Evolutionary conservation across 2,329 filamentous ascomycete genomes (phyloP), one percentile per base, ranked within the genome.

Genomic region (Coniochaeta pulveracea): DNA sequence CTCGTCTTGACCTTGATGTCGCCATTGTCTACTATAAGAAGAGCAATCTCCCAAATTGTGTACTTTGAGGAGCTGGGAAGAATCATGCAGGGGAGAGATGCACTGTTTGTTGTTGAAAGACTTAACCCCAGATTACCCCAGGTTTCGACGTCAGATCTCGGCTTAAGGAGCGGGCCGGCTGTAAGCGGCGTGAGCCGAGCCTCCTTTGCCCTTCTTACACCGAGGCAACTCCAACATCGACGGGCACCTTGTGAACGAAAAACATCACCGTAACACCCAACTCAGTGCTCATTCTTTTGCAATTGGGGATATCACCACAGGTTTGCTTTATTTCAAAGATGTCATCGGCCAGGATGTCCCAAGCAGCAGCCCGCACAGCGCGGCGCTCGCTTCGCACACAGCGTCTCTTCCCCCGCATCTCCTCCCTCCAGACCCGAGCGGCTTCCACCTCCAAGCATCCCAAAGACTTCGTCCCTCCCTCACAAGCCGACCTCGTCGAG

Each of bases 401-500:
- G n/a, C 33, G 40, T 37, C 41, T 47, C 36, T 36, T 41, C 34
- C 11, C 46, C 59, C 38, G 46, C 56, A 38, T 51, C 50, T 38
- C 55, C 61, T 37, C 38, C 36, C 44, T 39, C 36, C 38, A 31
- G 40, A 39, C 45, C 45, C 39, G 26, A 26, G 16, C 22, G 9
- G 36, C 39, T 37, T 86, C 85, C 11, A 62, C 63, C 36, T 42
- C 42, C 19, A 73, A 72, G 41, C 72, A 76, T 48, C 71, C 72
- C 16, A 53, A 64, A 43, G 74, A 69, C 49, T 86, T 85, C 57
- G 61, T 62, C 36, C 64, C 79, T 9, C 86, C 86, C 1, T 69
- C 80, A 1, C 61, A 72, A 27, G 69, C 77, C 37, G 86, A 94
- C 36, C 69, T 94, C 6, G 59, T 78, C 15, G 85, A 94, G 60